These are phyloP conservation scores for Ilex aquifolium DNA, from an alignment of 257 asterid genomes.

Conservation along the genomic window DNA sequence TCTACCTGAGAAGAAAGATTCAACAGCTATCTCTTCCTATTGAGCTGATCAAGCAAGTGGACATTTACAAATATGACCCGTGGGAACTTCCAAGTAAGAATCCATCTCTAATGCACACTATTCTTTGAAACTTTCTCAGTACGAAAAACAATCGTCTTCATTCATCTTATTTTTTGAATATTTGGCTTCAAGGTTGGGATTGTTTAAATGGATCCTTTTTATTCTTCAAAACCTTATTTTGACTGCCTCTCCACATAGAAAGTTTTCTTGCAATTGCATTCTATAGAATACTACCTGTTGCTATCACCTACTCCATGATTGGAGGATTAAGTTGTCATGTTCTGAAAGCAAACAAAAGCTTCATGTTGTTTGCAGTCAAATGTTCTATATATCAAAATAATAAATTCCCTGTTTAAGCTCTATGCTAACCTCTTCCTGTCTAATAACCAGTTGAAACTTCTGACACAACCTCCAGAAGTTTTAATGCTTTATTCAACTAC, in stretches of 20 bases:
- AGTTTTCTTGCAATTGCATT: neutral
- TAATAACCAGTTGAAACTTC: neutral
- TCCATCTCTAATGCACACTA: neutral
- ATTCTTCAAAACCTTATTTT: neutral
- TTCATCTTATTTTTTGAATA: no score
- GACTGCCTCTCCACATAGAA: neutral
- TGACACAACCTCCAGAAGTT: neutral
- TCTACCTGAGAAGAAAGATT: conserved; percentile 60
- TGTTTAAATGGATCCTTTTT: no score
- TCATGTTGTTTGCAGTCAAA: no score
- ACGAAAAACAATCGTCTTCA: no score
- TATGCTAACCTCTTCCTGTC: neutral
- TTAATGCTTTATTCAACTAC: neutral
- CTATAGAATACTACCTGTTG: neutral
- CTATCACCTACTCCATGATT: no score
- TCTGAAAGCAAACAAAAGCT: no score
- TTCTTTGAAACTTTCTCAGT: neutral
- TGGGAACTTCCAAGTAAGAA: conserved; percentile 91
- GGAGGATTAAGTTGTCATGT: no score
- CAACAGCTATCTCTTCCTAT: conserved; percentile 58
- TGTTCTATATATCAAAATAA: neutral
- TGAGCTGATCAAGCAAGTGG: conserved; percentile 76
- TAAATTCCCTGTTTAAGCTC: neutral
- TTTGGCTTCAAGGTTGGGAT: no score
- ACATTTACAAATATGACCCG: conserved; percentile 81